Evolutionary conservation across 371 early-diverging fungal genomes (phyloP).

Genomic region (Dichotomocladium elegans): DNA sequence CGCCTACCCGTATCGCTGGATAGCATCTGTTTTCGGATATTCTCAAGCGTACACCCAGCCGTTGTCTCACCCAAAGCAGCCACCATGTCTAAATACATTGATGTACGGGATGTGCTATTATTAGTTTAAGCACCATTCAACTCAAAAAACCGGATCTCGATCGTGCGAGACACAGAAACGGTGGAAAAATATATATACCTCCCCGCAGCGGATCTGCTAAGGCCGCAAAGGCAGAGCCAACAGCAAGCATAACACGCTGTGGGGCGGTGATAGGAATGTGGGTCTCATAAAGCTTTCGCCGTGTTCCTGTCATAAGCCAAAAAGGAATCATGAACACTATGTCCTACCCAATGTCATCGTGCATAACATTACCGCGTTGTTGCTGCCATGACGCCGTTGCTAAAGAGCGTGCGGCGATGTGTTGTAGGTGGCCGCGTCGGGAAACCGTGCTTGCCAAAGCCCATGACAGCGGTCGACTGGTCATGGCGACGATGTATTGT

Average conservation of each 20-base stretch:
- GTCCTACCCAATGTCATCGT: too few species aligned
- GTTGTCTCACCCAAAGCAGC: constrained; percentile 93
- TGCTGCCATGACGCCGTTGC: too few species aligned
- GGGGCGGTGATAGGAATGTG: constrained; percentile 52
- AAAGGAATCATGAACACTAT: too few species aligned
- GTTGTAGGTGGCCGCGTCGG: too few species aligned
- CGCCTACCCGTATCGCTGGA: constrained; percentile 69
- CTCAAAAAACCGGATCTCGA: not conserved
- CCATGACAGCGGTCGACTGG: too few species aligned
- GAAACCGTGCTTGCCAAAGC: too few species aligned
- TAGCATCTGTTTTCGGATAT: constrained; percentile 82
- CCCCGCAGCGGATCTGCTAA: constrained; percentile 75
- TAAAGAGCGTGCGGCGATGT: too few species aligned
- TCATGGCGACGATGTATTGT: too few species aligned
- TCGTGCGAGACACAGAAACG: too few species aligned
- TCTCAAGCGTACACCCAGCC: constrained; percentile 54
- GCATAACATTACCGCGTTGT: too few species aligned
- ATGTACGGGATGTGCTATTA: not conserved
- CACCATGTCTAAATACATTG: constrained; percentile 69
- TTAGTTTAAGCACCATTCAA: not conserved
- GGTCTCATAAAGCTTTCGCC: constrained; percentile 42
- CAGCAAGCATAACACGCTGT: constrained; percentile 64
- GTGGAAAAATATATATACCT: constrained; percentile 45
- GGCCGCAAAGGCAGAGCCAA: constrained; percentile 75
- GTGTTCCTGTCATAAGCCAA: not conserved